Evolutionary conservation across 1,139 yeast genomes (phyloP).

Genomic region (Pichia sp.): DNA sequence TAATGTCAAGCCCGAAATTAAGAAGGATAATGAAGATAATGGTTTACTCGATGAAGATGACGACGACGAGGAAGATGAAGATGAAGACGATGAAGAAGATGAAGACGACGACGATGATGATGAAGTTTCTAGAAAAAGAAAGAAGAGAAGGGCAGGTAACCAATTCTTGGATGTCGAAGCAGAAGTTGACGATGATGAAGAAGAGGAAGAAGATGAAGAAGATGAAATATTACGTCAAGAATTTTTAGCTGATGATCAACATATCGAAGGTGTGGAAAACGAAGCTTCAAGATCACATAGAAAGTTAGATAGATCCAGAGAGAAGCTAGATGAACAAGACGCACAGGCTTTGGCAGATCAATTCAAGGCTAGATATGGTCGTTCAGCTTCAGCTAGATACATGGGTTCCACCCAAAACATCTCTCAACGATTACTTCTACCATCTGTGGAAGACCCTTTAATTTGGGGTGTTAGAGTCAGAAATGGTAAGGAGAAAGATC

Average conservation of each 20-base stretch:
- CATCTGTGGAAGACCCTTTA: conserved; percentile 93
- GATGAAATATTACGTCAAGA: conserved; percentile 84
- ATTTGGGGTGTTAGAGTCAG: conserved; percentile 95
- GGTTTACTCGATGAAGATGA: conserved; percentile 25
- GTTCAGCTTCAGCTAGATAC: conserved; percentile 73
- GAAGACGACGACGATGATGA: conserved; percentile 52
- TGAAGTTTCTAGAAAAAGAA: conserved; percentile 35
- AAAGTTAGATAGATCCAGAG: conserved; percentile 85
- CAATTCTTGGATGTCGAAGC: conserved; percentile 98
- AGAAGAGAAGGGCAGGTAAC: conserved; percentile 64
- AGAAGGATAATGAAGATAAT: conserved; percentile 7
- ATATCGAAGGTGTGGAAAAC: conserved; percentile 44
- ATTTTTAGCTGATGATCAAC: conserved; percentile 64
- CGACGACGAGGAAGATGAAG: conserved; percentile 42
- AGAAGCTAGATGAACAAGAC: conserved; percentile 87
- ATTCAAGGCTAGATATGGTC: conserved; percentile 86
- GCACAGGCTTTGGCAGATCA: conserved; percentile 93
- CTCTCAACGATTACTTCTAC: conserved; percentile 87
- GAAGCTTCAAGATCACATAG: conserved; percentile 74
- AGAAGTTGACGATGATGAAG: conserved; percentile 97
- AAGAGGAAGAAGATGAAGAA: conserved; percentile 88
- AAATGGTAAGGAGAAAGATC: conserved; percentile 88
- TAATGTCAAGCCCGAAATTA: conserved; percentile 19
- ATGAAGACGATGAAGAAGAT: conserved; percentile 59
- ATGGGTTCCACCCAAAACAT: conserved; percentile 85